phyloP scores from a whole-genome alignment of 345 rosid genomes.

The Euphorbia tirucalli region DNA sequence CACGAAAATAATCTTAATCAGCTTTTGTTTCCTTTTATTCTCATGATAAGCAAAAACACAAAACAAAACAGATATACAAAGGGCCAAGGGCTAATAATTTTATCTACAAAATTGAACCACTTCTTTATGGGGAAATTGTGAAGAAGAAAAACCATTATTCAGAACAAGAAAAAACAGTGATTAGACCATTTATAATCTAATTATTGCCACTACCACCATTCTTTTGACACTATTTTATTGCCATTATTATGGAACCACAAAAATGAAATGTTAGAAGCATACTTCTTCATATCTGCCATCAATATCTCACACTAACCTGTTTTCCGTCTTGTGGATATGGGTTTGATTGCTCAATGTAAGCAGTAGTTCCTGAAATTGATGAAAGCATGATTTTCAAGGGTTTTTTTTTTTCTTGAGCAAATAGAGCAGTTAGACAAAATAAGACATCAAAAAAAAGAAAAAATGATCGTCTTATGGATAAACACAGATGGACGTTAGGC shows the following conservation, averaged over 20 bases:
- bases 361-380: constrained; percentile 55
- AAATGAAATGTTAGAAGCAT: not conserved
- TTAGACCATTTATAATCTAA: no score
- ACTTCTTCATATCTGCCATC: not conserved
- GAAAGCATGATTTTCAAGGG: constrained; percentile 9
- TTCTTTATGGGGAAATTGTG: no score
- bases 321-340: constrained; percentile 85
- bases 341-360: constrained; percentile 61
- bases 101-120: no score
- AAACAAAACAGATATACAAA: no score
- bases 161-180: no score
- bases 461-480: not conserved
- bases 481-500: not conserved
- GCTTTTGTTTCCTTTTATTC: not conserved
- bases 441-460: not conserved
- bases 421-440: not conserved
- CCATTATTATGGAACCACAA: not conserved
- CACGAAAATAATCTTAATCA: constrained; percentile 16
- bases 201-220: no score
- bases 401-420: not conserved
- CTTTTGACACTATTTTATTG: not conserved
- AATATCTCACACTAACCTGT: constrained; percentile 43
- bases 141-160: no score
- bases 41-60: no score
- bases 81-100: no score